phyloP scores from a whole-genome alignment of 192 early-diverging fungal species.

The Entrophospora sp. region DNA sequence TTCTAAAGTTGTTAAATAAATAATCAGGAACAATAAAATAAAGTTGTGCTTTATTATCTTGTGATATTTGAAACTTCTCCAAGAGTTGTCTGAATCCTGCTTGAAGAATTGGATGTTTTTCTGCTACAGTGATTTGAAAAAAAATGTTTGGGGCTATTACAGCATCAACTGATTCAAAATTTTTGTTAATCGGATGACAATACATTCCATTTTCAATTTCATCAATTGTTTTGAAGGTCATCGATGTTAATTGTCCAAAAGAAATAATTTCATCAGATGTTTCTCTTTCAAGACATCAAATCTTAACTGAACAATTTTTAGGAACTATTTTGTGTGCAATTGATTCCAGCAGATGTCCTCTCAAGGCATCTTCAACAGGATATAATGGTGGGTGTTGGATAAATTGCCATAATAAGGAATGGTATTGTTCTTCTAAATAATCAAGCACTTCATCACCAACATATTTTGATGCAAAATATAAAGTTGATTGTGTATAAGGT shows the following conservation, averaged over 20 bases:
- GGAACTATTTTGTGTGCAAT: constrained; percentile 3
- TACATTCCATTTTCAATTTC: background rate
- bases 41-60: no score
- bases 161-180: constrained; percentile 6
- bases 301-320: background rate
- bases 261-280: no score
- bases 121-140: background rate
- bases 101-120: background rate
- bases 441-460: background rate
- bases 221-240: background rate
- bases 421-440: background rate
- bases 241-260: no score
- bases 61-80: no score
- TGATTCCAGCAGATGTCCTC: background rate
- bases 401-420: background rate
- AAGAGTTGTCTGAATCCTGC: no score
- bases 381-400: no score
- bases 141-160: background rate
- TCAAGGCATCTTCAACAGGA: no score
- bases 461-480: constrained; percentile 3
- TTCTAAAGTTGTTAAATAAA: no score
- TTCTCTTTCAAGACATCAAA: constrained; percentile 7
- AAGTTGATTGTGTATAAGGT: background rate
- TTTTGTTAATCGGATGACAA: background rate
- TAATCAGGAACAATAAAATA: no score